Percentiles rank a stretch among this genome's conserved stretches.
Conservation (phyloP, 305 asterid species). For the Ilex paraguariensis region DNA sequence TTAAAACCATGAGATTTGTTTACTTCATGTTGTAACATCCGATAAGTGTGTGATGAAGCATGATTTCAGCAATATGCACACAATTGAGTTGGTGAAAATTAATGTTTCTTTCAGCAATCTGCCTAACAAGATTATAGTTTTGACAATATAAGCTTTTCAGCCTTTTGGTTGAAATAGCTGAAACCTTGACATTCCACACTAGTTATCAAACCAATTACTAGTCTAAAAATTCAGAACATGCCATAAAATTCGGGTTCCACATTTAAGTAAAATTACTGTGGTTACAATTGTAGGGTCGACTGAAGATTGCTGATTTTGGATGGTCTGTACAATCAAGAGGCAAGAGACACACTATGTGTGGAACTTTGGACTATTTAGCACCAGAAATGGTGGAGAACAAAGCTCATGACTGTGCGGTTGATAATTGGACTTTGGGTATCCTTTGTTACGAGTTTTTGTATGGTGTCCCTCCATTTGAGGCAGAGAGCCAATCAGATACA, state of each 20-base stretch:
- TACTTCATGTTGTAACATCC: too few relatives aligned
- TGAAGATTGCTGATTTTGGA: conserved; percentile 93
- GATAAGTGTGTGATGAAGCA: too few relatives aligned
- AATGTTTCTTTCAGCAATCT: too few relatives aligned
- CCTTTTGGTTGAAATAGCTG: too few relatives aligned
- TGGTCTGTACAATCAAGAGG: conserved; percentile 91
- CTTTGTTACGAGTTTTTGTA: conserved; percentile 85
- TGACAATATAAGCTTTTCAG: too few relatives aligned
- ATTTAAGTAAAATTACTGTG: conserved; percentile 5
- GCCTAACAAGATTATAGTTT: too few relatives aligned
- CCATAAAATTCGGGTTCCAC: background rate
- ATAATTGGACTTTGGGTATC: conserved; percentile 91
- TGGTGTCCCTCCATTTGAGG: conserved; percentile 91
- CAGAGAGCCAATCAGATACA: conserved; percentile 74
- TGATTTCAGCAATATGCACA: too few relatives aligned
- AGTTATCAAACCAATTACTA: background rate
- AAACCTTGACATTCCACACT: too few relatives aligned
- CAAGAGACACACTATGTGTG: conserved; percentile 93
- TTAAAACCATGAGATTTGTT: too few relatives aligned
- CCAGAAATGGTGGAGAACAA: conserved; percentile 98
- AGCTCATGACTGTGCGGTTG: conserved; percentile 85
- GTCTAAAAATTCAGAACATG: background rate
- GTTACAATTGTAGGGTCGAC: conserved; percentile 58
- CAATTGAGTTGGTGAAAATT: too few relatives aligned
- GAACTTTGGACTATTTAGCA: conserved; percentile 91